Conservation (phyloP, 768 basidiomycete species). For the Roridomyces roridus region DNA sequence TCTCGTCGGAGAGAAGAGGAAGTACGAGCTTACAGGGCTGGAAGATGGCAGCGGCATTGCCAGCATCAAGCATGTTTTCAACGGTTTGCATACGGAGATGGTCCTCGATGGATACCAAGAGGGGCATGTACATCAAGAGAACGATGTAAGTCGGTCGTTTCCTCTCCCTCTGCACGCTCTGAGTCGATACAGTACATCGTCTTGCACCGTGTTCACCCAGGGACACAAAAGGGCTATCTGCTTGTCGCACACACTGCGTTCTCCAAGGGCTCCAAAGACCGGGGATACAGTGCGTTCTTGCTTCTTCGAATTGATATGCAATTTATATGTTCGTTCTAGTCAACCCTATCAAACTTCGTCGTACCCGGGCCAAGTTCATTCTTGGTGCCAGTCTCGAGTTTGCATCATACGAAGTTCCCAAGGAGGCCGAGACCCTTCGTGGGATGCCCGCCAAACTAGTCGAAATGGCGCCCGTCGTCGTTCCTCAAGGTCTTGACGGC, state of each 20-base stretch:
- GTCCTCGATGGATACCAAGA: conserved; percentile 85
- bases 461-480: conserved; percentile 63
- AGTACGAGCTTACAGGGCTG: conserved; percentile 73
- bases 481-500: conserved; percentile 65
- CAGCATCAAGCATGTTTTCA: conserved; percentile 73
- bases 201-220: conserved; percentile 90
- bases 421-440: conserved; percentile 59
- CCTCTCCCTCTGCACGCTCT: neutral
- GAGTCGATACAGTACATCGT: conserved; percentile 77
- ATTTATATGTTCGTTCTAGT: conserved; percentile 51
- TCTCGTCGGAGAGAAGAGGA: conserved; percentile 82
- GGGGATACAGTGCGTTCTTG: conserved; percentile 72
- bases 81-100: conserved; percentile 92
- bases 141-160: conserved; percentile 67
- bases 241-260: conserved; percentile 94
- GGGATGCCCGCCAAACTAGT: conserved; percentile 77
- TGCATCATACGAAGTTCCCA: conserved; percentile 58
- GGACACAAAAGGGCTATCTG: conserved; percentile 89
- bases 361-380: conserved; percentile 81
- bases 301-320: neutral
- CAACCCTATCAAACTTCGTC: conserved; percentile 81
- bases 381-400: conserved; percentile 80
- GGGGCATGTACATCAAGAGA: conserved; percentile 97
- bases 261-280: conserved; percentile 78
- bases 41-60: conserved; percentile 63